These are phyloP conservation scores for Cyanodermella asteris DNA, from an alignment of 2,329 filamentous ascomycete genomes.

Conservation along the genomic window DNA sequence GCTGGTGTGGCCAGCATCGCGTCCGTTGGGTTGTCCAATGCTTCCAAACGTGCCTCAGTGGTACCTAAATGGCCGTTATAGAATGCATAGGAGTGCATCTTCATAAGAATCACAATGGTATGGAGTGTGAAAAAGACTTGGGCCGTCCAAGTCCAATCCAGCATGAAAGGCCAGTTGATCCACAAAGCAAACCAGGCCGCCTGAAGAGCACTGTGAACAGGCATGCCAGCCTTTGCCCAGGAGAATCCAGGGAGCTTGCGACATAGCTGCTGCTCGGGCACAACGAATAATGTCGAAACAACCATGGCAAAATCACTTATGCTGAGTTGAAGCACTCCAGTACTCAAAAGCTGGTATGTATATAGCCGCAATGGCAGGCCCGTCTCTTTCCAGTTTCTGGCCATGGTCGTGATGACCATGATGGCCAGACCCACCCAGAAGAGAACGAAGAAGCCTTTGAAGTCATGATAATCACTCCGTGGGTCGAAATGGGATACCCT, in stretches of 20 bases:
- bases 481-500: conserved; percentile 93
- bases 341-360: conserved; percentile 73
- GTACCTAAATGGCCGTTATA: conserved; percentile 92
- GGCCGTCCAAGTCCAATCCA: conserved; percentile 89
- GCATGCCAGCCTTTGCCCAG: conserved; percentile 61
- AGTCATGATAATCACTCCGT: conserved; percentile 75
- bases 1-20: conserved; percentile 47
- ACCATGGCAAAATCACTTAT: conserved; percentile 76
- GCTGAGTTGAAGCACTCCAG: conserved; percentile 72
- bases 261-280: conserved; percentile 53
- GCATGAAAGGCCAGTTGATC: conserved; percentile 63
- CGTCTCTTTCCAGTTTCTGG: conserved; percentile 85
- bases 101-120: conserved; percentile 84
- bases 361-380: conserved; percentile 65
- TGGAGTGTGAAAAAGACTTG: conserved; percentile 90
- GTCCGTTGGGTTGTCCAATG: conserved; percentile 56
- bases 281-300: conserved; percentile 42
- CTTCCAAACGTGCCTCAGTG: conserved; percentile 57
- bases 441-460: conserved; percentile 89
- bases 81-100: conserved; percentile 96
- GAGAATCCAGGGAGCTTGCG: conserved; percentile 33
- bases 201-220: conserved; percentile 67
- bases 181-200: conserved; percentile 57
- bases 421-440: conserved; percentile 96
- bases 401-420: conserved; percentile 86